Evolutionary conservation across 1,284 basidiomycete species (phyloP).

Genomic region (Earliella scabrosa): DNA sequence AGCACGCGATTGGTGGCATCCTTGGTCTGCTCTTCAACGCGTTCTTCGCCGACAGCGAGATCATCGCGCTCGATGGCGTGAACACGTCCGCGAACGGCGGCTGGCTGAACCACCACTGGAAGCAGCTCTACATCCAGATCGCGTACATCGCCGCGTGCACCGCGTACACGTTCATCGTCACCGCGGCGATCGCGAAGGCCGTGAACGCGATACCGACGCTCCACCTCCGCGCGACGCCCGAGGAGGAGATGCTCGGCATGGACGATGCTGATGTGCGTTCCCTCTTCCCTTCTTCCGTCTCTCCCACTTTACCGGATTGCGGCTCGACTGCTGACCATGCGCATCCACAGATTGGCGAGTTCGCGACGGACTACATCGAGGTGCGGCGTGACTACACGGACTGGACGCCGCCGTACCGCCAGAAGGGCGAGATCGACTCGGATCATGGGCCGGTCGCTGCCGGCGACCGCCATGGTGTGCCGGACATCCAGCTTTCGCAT

Average conservation of each 20-base stretch:
- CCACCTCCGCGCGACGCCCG: constrained; percentile 71
- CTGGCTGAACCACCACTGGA: constrained; percentile 75
- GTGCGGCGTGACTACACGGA: constrained; percentile 72
- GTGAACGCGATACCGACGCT: constrained; percentile 82
- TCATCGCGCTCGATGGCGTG: constrained; percentile 78
- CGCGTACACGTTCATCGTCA: constrained; percentile 70
- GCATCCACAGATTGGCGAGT: constrained; percentile 67
- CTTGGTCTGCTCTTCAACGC: constrained; percentile 82
- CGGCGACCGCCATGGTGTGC: constrained; percentile 52
- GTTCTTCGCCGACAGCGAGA: constrained; percentile 71
- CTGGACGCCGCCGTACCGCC: constrained; percentile 45
- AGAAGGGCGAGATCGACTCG: constrained; percentile 20
- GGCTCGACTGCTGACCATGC: too few species aligned
- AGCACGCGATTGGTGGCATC: constrained; percentile 90
- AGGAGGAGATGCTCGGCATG: constrained; percentile 87
- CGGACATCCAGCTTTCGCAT: constrained; percentile 34
- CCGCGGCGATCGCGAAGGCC: constrained; percentile 67
- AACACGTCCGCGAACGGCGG: constrained; percentile 72
- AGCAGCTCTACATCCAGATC: constrained; percentile 84
- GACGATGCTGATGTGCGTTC: constrained; percentile 80
- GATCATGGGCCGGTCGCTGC: constrained; percentile 37
- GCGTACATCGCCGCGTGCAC: constrained; percentile 79
- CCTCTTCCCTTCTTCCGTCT: not conserved
- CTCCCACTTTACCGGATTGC: not conserved
- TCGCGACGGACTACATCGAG: constrained; percentile 79